Evolutionary conservation across 371 early-diverging fungal genomes (phyloP).

Genomic region (Syncephalastrum racemosum): DNA sequence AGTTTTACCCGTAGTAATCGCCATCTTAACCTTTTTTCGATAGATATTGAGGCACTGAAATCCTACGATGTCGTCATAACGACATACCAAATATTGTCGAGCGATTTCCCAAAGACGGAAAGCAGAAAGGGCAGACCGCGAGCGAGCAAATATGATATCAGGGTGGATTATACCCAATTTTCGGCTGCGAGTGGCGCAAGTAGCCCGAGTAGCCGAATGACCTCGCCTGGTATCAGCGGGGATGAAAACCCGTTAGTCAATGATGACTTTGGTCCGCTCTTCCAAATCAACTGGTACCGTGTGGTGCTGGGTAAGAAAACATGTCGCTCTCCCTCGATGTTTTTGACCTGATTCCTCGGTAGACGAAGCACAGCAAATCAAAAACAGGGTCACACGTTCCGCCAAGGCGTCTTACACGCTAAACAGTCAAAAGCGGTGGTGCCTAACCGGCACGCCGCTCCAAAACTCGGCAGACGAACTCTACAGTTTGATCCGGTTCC

Average conservation of each 20-base stretch:
- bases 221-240: conserved; percentile 2
- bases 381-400: conserved; percentile 70
- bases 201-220: conserved; percentile 4
- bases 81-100: conserved; percentile 59
- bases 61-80: conserved; percentile 74
- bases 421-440: conserved; percentile 71
- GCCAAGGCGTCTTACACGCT: conserved; percentile 63
- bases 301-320: conserved; percentile 40
- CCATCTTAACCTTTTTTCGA: background rate
- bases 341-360: conserved; percentile 46
- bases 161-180: too few species aligned
- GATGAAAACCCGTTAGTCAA: background rate
- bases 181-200: conserved; percentile 4
- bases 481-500: conserved; percentile 79
- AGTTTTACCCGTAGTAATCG: background rate
- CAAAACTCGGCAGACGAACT: conserved; percentile 91
- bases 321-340: background rate
- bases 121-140: too few species aligned
- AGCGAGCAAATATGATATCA: too few species aligned
- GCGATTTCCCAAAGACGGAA: too few species aligned
- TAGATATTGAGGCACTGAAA: conserved; percentile 35
- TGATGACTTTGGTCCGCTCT: conserved; percentile 39
- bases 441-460: conserved; percentile 81
- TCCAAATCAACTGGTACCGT: conserved; percentile 50
- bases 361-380: conserved; percentile 92